Conservation (phyloP, 805 yeast genomes). For the Ogataea wickerhamii region DNA sequence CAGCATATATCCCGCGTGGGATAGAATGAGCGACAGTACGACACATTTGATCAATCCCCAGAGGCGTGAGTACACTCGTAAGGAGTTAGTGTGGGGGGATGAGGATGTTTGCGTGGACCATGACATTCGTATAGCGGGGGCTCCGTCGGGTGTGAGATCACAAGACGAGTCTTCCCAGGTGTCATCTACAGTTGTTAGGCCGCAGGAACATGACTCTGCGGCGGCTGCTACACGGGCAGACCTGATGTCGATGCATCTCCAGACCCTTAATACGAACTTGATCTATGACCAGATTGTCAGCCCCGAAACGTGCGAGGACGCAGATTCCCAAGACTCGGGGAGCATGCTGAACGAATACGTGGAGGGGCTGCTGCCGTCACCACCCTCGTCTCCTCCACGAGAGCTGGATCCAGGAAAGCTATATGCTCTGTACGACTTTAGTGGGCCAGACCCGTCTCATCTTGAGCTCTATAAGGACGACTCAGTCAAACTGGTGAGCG, state of each 20-base stretch:
- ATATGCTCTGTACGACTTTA: conserved; percentile 83
- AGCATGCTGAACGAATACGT: conserved; percentile 40
- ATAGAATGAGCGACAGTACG: not conserved
- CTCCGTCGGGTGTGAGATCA: conserved; percentile 10
- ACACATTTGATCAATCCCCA: not conserved
- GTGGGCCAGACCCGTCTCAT: conserved; percentile 92
- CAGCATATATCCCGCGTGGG: too few species aligned
- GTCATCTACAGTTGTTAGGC: conserved; percentile 29
- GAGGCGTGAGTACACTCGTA: conserved; percentile 18
- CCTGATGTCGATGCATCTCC: conserved; percentile 10
- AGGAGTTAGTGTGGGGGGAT: conserved; percentile 18
- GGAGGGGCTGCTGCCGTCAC: conserved; percentile 49
- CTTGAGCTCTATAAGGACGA: conserved; percentile 77
- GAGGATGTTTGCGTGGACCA: conserved; percentile 23
- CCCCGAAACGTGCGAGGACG: conserved; percentile 2
- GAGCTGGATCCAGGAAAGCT: conserved; percentile 79
- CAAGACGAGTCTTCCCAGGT: conserved; percentile 25
- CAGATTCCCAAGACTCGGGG: conserved; percentile 14
- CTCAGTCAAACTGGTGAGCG: conserved; percentile 77
- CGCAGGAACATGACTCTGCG: conserved; percentile 6
- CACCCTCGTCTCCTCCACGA: conserved; percentile 75
- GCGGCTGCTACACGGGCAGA: conserved; percentile 9
- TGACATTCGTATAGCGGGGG: conserved; percentile 12
- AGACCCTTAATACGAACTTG: conserved; percentile 26
- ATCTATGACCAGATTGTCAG: conserved; percentile 6